Percentiles rank a stretch among this genome's conserved stretches.
These are phyloP conservation scores for Hypoxylon lienhwacheense DNA, from an alignment of 495 filamentous ascomycete species.

Conservation along the genomic window DNA sequence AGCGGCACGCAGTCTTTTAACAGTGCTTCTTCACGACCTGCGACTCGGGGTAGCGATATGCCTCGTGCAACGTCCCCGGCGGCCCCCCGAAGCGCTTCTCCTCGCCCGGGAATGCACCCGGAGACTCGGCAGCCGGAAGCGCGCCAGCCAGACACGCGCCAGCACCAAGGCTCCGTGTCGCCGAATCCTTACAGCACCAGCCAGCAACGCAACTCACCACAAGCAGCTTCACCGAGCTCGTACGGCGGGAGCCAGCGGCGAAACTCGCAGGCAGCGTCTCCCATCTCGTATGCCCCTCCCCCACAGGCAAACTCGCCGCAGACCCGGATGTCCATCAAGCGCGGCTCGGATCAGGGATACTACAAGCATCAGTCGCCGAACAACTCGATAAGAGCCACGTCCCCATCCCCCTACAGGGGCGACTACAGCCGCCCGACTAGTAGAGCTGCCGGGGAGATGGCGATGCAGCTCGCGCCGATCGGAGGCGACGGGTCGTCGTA, in stretches of 20 bases:
- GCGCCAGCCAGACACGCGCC: conserved; percentile 31
- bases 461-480: conserved; percentile 71
- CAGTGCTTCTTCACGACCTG: conserved; percentile 43
- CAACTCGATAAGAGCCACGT: conserved; percentile 57
- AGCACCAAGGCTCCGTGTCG: conserved; percentile 48
- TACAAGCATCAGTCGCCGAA: conserved; percentile 60
- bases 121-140: conserved; percentile 36
- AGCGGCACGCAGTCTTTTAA: conserved; percentile 25
- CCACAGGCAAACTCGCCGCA: conserved; percentile 46
- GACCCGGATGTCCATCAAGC: conserved; percentile 46
- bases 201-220: conserved; percentile 36
- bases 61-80: conserved; percentile 56
- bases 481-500: conserved; percentile 35
- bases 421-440: conserved; percentile 64
- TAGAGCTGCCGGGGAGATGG: conserved; percentile 67
- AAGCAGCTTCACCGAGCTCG: conserved; percentile 47
- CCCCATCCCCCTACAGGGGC: conserved; percentile 54
- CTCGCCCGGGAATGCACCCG: conserved; percentile 49
- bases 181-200: conserved; percentile 36
- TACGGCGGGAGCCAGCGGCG: conserved; percentile 49
- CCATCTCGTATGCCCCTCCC: conserved; percentile 32
- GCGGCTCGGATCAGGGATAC: conserved; percentile 59
- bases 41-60: conserved; percentile 51
- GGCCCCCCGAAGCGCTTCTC: conserved; percentile 54
- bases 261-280: conserved; percentile 38